Percentiles rank a stretch among this genome's conserved stretches.
These are phyloP conservation scores for Endoconidiophora polonica DNA, from an alignment of 2,329 filamentous ascomycete species.

Conservation along the genomic window DNA sequence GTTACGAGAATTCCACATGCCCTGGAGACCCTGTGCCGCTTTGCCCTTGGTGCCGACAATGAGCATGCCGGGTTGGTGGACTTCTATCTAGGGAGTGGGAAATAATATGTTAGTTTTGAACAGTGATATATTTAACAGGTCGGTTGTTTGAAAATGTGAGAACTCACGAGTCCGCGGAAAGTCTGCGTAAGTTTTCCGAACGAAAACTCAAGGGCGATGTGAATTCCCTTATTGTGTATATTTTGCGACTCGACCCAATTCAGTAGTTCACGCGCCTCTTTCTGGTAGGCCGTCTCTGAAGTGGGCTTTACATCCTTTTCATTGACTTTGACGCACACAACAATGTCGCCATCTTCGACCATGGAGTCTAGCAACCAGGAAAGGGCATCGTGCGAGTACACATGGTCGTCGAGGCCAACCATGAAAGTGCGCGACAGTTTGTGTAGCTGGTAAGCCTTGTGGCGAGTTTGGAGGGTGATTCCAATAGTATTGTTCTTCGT, in stretches of 20 bases:
- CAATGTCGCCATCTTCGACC: conserved; percentile 84
- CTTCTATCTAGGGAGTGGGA: conserved; percentile 48
- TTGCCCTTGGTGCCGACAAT: conserved; percentile 79
- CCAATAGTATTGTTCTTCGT: conserved; percentile 46
- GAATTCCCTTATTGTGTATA: conserved; percentile 62
- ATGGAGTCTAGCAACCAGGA: conserved; percentile 87
- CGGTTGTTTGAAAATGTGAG: not conserved
- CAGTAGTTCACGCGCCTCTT: conserved; percentile 60
- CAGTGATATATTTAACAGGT: not conserved
- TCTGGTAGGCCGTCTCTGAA: conserved; percentile 54
- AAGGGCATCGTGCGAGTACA: conserved; percentile 81
- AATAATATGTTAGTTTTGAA: not conserved
- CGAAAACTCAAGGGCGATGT: conserved; percentile 70
- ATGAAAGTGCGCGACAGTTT: conserved; percentile 76
- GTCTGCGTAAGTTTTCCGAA: conserved; percentile 81
- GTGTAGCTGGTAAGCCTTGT: conserved; percentile 68
- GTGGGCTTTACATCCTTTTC: conserved; percentile 61
- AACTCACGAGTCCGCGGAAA: conserved; percentile 69
- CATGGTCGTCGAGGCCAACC: conserved; percentile 77
- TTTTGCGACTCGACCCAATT: conserved; percentile 67
- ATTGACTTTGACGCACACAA: conserved; percentile 76
- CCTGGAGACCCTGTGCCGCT: conserved; percentile 71
- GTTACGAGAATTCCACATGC: conserved; percentile 58
- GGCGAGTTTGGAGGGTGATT: conserved; percentile 69
- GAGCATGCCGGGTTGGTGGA: conserved; percentile 81